Percentiles rank a stretch among this genome's conserved stretches.
phyloP scores from a whole-genome alignment of 371 early-diverging fungal species.

The Haplosporangium sp. region DNA sequence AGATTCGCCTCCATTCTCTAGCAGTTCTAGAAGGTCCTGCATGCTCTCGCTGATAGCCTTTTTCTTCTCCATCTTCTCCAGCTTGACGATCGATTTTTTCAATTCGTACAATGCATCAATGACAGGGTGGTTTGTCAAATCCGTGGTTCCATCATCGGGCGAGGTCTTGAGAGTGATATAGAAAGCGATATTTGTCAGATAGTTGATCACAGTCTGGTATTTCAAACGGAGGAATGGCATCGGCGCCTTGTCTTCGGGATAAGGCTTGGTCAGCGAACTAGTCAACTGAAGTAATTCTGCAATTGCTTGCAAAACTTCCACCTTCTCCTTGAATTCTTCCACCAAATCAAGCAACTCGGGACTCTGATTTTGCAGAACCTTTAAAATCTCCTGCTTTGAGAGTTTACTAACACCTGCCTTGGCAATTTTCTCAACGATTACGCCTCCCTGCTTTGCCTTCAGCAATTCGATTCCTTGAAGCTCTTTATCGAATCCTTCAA shows the following conservation, averaged over 20 bases:
- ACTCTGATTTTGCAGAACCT: conserved; percentile 80
- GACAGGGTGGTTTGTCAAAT: conserved; percentile 85
- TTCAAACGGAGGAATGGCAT: conserved; percentile 60
- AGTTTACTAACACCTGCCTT: conserved; percentile 66
- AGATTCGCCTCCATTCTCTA: conserved; percentile 33
- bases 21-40: conserved; percentile 55
- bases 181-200: conserved; percentile 91
- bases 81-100: conserved; percentile 73
- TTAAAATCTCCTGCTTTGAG: conserved; percentile 74
- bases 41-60: conserved; percentile 52
- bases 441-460: conserved; percentile 45
- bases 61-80: conserved; percentile 76
- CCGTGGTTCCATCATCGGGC: conserved; percentile 57
- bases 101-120: conserved; percentile 81
- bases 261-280: conserved; percentile 51
- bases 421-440: conserved; percentile 57
- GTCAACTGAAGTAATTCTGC: conserved; percentile 49
- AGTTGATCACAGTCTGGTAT: conserved; percentile 75
- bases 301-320: conserved; percentile 56
- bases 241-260: conserved; percentile 60
- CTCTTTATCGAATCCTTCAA: conserved; percentile 70
- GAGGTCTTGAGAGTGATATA: conserved; percentile 86
- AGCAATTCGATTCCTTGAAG: conserved; percentile 61
- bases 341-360: conserved; percentile 87
- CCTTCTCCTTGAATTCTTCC: conserved; percentile 78